phyloP scores from a whole-genome alignment of 2,329 filamentous ascomycete species.

The Pyrenochaeta sp. region DNA sequence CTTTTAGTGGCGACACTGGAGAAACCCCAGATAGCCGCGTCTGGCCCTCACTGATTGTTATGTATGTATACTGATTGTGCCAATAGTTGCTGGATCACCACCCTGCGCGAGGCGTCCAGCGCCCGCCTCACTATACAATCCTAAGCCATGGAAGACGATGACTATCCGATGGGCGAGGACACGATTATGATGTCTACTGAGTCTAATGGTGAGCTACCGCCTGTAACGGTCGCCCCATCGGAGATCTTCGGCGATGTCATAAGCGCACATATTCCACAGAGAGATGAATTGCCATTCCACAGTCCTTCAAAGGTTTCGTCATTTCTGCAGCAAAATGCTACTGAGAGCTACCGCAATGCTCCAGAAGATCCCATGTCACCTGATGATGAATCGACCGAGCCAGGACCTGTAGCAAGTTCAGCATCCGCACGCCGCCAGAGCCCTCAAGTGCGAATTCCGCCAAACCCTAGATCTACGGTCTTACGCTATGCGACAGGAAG shows the following conservation, averaged over 20 bases:
- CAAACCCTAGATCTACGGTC: conserved; percentile 44
- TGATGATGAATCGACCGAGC: conserved; percentile 27
- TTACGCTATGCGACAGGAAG: conserved; percentile 41
- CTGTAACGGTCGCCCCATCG: conserved; percentile 38
- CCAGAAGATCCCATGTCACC: conserved; percentile 15
- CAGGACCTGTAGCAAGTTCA: conserved; percentile 28
- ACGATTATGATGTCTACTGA: conserved; percentile 41
- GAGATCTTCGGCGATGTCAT: conserved; percentile 30
- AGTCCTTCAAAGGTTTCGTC: conserved; percentile 21
- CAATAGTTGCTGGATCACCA: conserved; percentile 16
- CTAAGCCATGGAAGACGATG: conserved; percentile 35
- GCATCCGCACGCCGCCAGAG: conserved; percentile 21
- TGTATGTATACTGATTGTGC: conserved; percentile 3
- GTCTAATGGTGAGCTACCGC: conserved; percentile 34
- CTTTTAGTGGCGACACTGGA: not conserved
- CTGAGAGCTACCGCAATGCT: conserved; percentile 11
- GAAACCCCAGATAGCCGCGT: not conserved
- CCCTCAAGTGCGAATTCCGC: conserved; percentile 38
- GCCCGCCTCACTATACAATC: conserved; percentile 14
- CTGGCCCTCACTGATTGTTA: not conserved
- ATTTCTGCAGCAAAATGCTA: conserved; percentile 8
- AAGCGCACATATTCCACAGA: conserved; percentile 21
- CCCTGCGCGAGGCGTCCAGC: conserved; percentile 23
- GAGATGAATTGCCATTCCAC: conserved; percentile 38
- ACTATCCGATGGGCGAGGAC: conserved; percentile 42